Evolutionary conservation across 2,329 filamentous ascomycete species (phyloP), one percentile per base, ranked within the genome.

Genomic region (Aspergillus ochraceus): DNA sequence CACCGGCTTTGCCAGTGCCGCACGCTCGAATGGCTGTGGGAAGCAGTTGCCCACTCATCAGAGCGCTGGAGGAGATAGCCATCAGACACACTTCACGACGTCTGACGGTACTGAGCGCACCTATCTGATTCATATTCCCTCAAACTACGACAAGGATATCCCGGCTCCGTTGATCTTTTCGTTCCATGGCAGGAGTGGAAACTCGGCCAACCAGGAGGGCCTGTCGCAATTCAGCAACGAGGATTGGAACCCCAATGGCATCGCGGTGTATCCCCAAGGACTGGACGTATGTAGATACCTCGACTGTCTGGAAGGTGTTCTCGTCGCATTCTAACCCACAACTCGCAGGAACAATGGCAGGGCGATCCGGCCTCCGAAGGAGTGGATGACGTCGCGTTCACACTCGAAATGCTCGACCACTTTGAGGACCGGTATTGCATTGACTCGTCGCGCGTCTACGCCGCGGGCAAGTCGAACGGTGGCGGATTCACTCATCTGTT

Each of bases 391-490:
- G 67, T 81, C 4, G 69, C 69, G 10, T 83, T 82, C 67, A 79
- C 75, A 20, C 63, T 76, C 4, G 77, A 81, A 57, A 73, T 83
- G 19, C 66, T 83, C 17, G 64, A 71, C 36, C 60, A 70, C n/a
- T 63, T 83, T 11, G 66, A 75, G 55, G 59, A 68, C 10, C 66
- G 67, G 4, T 80, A 80, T 66, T 84, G 81, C 67, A 74, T 84
- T 61, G 78, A 83, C 60, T 60, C 70, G 1, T 64, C 66, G 4
- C 76, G 75, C 9, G 71, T 84, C 49, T 84, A 82, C 61, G 76
- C 76, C 12, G 75, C 76, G 1, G 81, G 81, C 50, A 85, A 86
- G 64, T 85, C 77, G 64, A 85, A 86, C 52, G 84, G 83, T 6
- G 85, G 81, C 2, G 84, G 79, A 11, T 81, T 81, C 24, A 78